These are phyloP conservation scores for Hemileccinum rubropunctum DNA, from an alignment of 768 basidiomycete genomes.

Conservation along the genomic window DNA sequence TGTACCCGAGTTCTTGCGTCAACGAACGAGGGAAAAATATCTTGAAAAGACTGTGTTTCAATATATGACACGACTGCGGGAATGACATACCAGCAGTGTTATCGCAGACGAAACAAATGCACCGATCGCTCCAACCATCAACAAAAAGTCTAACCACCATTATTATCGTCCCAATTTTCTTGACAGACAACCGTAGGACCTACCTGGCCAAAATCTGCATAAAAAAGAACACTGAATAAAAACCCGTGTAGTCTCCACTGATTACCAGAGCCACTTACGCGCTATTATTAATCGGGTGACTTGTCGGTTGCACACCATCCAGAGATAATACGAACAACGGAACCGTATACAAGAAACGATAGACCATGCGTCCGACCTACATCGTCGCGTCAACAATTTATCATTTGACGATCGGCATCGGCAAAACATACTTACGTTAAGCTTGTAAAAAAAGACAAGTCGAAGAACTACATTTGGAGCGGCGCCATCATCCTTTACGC, in stretches of 20 bases:
- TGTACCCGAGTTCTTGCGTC: slow-evolving; percentile 61
- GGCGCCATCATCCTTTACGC: slow-evolving; percentile 72
- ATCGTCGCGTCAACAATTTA: background rate
- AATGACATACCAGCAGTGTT: slow-evolving; percentile 62
- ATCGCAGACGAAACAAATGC: slow-evolving; percentile 79
- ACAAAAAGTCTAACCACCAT: slow-evolving; percentile 52
- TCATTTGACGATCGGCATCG: background rate
- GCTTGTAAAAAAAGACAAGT: slow-evolving; percentile 69
- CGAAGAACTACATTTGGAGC: slow-evolving; percentile 72
- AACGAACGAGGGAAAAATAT: slow-evolving; percentile 80
- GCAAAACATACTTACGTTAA: slow-evolving; percentile 56
- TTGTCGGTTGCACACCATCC: slow-evolving; percentile 52
- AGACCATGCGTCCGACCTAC: slow-evolving; percentile 68
- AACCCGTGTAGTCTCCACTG: background rate
- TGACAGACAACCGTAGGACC: slow-evolving; percentile 10
- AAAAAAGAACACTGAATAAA: slow-evolving; percentile 1
- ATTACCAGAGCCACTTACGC: slow-evolving; percentile 43
- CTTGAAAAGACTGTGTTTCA: slow-evolving; percentile 30
- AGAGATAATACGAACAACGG: slow-evolving; percentile 65
- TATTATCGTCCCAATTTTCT: background rate
- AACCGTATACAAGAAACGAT: slow-evolving; percentile 70
- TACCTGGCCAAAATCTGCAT: slow-evolving; percentile 60
- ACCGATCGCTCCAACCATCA: slow-evolving; percentile 71
- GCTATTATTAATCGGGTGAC: slow-evolving; percentile 49
- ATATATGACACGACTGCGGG: background rate